Conservation (phyloP, 2,329 filamentous ascomycete genomes). For the Mycogone perniciosa region DNA sequence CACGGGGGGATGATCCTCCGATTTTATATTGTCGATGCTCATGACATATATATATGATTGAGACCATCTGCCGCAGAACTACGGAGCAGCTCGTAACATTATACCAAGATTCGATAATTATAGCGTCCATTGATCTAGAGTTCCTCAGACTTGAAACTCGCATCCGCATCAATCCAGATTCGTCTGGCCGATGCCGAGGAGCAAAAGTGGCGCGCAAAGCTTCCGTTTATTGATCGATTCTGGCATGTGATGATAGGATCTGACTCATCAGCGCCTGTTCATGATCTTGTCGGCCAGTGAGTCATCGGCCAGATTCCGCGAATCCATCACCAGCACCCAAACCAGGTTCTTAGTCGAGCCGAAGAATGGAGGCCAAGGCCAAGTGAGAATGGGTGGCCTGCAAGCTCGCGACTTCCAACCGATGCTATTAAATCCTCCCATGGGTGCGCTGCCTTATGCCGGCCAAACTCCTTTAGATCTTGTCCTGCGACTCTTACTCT, state of each 20-base stretch:
- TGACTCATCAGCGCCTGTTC: not conserved
- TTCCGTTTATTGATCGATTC: not conserved
- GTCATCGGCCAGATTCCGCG: not conserved
- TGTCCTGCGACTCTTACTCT: too few relatives aligned
- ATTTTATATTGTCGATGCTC: too few relatives aligned
- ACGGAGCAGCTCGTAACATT: not conserved
- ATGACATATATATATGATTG: too few relatives aligned
- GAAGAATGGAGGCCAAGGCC: not conserved
- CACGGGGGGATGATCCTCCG: too few relatives aligned
- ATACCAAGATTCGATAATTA: not conserved
- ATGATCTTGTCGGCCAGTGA: not conserved
- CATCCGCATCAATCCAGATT: not conserved
- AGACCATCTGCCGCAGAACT: not conserved
- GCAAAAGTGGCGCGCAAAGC: not conserved
- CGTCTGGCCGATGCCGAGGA: not conserved
- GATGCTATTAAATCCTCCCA: too few relatives aligned
- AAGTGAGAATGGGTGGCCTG: not conserved
- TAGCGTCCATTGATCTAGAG: too few relatives aligned
- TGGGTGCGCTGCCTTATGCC: too few relatives aligned
- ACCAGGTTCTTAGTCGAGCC: too few relatives aligned
- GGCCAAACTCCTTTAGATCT: too few relatives aligned
- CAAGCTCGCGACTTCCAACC: too few relatives aligned
- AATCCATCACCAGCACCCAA: too few relatives aligned
- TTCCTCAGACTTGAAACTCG: not conserved
- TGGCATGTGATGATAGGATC: not conserved